phyloP scores from a whole-genome alignment of 352 stramenopile species.

The Phytopythium boreale region DNA sequence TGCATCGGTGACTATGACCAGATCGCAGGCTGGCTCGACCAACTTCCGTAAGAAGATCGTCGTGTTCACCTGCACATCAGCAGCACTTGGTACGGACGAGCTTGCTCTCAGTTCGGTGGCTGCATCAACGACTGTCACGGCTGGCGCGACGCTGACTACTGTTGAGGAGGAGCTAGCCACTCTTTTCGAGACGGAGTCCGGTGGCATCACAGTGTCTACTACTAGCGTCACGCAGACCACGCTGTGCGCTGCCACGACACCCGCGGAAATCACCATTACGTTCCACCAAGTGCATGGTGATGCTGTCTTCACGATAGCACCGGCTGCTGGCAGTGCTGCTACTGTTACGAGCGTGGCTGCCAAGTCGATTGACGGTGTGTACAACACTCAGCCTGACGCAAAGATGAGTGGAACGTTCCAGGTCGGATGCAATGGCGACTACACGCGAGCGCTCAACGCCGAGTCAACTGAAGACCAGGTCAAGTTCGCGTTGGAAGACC shows the following conservation, averaged over 20 bases:
- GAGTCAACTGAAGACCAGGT: constrained; percentile 65
- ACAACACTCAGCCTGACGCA: constrained; percentile 32
- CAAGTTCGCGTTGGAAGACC: constrained; percentile 62
- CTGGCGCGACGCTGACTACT: constrained; percentile 24
- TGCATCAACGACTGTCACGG: constrained; percentile 8
- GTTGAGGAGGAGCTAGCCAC: constrained; percentile 39
- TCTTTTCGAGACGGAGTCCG: constrained; percentile 48
- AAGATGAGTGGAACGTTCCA: constrained; percentile 83
- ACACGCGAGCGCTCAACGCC: constrained; percentile 61
- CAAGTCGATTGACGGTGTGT: constrained; percentile 55
- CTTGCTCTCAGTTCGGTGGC: constrained; percentile 31
- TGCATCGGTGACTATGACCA: constrained; percentile 20
- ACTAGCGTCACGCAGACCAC: constrained; percentile 24
- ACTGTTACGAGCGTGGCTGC: constrained; percentile 18
- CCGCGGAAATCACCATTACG: constrained; percentile 40
- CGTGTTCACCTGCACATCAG: constrained; percentile 50
- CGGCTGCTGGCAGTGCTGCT: constrained; percentile 14
- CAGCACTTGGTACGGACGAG: constrained; percentile 12
- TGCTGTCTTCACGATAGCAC: constrained; percentile 27
- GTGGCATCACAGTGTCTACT: constrained; percentile 50
- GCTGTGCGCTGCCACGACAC: constrained; percentile 33
- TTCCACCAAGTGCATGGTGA: constrained; percentile 68
- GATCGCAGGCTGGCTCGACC: constrained; percentile 30
- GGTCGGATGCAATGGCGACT: constrained; percentile 57
- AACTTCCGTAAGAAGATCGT: constrained; percentile 69